Evolutionary conservation across 2,329 filamentous ascomycete genomes (phyloP).

Genomic region (Phaeosphaeriaceae sp.): DNA sequence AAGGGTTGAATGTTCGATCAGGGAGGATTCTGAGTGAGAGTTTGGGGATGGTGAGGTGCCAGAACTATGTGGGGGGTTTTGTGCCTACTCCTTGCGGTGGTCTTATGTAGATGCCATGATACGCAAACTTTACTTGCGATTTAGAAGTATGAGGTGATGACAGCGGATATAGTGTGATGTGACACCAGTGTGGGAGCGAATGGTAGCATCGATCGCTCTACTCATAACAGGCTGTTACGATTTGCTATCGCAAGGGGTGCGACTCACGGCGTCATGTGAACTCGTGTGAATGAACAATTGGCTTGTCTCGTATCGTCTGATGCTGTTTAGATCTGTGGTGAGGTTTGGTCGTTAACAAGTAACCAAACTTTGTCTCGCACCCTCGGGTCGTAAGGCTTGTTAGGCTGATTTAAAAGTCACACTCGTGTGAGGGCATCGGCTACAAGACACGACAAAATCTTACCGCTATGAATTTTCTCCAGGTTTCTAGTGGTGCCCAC

Average conservation of each 20-base stretch:
- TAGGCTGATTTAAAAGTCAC: no score
- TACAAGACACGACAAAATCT: no score
- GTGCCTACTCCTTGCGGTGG: neutral
- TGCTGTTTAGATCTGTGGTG: no score
- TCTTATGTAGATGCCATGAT: constrained; percentile 13
- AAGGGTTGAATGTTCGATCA: neutral
- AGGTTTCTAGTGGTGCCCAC: no score
- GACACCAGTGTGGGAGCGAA: constrained; percentile 7
- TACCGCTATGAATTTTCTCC: no score
- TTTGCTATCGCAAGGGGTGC: no score
- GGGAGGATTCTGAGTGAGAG: neutral
- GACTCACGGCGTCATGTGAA: no score
- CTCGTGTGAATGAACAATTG: no score
- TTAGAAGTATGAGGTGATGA: neutral
- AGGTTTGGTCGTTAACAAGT: no score
- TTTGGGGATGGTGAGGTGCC: neutral
- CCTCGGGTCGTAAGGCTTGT: neutral
- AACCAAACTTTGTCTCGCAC: no score
- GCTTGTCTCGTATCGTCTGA: no score
- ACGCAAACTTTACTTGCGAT: neutral
- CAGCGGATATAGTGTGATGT: constrained; percentile 8
- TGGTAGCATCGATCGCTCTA: constrained; percentile 1
- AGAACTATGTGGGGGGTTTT: neutral
- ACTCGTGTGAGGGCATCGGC: no score
- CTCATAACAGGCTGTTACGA: neutral